A percentile compares a stretch with the other conserved stretches of the same genome.
Evolutionary conservation across 2,329 filamentous ascomycete genomes (phyloP).

Genomic region (Albophoma yamanashiensis): DNA sequence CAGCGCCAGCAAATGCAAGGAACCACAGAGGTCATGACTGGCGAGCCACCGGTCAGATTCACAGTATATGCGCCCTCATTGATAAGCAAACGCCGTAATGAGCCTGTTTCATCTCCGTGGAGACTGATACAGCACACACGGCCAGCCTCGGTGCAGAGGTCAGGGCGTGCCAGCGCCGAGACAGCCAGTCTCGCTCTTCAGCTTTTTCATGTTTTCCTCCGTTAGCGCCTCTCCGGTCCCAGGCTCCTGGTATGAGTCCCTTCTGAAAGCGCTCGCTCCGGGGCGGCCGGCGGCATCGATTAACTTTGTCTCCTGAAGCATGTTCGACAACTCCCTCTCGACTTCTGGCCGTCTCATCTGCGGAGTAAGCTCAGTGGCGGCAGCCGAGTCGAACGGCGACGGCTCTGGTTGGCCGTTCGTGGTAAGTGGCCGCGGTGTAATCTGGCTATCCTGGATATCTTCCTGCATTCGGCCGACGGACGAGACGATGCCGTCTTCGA

Average conservation of each 20-base stretch:
- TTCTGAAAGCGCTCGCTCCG: constrained; percentile 15
- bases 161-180: not conserved
- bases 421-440: constrained; percentile 30
- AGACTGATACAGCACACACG: not conserved
- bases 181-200: constrained; percentile 23
- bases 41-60: not conserved
- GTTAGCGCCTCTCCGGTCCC: constrained; percentile 34
- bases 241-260: constrained; percentile 22
- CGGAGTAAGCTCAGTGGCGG: constrained; percentile 18
- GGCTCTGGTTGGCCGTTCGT: constrained; percentile 26
- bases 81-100: not conserved
- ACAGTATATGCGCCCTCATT: not conserved
- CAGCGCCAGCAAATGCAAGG: not conserved
- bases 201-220: constrained; percentile 40
- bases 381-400: constrained; percentile 29
- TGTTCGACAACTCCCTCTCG: constrained; percentile 30
- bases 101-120: too few relatives aligned
- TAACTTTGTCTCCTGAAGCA: constrained; percentile 34
- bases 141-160: not conserved
- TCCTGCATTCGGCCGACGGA: constrained; percentile 9
- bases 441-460: constrained; percentile 18
- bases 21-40: not conserved
- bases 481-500: constrained; percentile 14
- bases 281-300: constrained; percentile 32
- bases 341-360: constrained; percentile 23